These are phyloP conservation scores for Candida tammaniensis DNA, from an alignment of 805 yeast species.

Conservation along the genomic window DNA sequence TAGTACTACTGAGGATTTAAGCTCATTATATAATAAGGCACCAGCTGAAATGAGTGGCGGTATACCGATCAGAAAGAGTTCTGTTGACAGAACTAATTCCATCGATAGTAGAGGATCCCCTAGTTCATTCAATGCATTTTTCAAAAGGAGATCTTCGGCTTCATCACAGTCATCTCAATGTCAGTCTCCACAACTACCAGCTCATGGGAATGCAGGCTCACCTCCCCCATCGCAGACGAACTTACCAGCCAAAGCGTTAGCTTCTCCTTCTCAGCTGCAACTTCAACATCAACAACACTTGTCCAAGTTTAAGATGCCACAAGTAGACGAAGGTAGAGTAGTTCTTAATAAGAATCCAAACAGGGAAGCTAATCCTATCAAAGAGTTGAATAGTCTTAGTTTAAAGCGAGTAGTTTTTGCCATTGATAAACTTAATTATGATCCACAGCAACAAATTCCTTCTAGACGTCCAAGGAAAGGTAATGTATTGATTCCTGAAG, in stretches of 20 bases:
- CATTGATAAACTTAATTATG: constrained; percentile 64
- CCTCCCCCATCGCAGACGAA: no score
- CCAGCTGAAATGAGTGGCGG: constrained; percentile 13
- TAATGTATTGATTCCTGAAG: constrained; percentile 59
- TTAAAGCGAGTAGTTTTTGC: constrained; percentile 76
- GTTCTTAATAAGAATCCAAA: constrained; percentile 46
- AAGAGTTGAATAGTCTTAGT: constrained; percentile 27
- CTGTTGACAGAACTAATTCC: constrained; percentile 4
- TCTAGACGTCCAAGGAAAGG: constrained; percentile 54
- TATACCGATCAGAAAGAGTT: constrained; percentile 10
- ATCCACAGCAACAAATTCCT: constrained; percentile 73
- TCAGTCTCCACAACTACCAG: constrained; percentile 1
- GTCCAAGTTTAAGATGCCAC: constrained; percentile 1
- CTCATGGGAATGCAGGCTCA: background rate
- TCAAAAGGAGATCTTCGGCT: constrained; percentile 15
- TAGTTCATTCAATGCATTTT: constrained; percentile 13
- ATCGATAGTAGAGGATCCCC: constrained; percentile 8
- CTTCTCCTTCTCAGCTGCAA: no score
- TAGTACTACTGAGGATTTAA: constrained; percentile 5
- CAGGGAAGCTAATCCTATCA: constrained; percentile 23
- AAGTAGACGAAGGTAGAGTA: constrained; percentile 21
- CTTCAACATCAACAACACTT: background rate
- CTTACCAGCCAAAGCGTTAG: background rate
- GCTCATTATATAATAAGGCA: constrained; percentile 8
- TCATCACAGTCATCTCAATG: constrained; percentile 7